These are phyloP conservation scores for Trichoderma brevicompactum DNA, from an alignment of 2,329 filamentous ascomycete genomes.

Conservation along the genomic window DNA sequence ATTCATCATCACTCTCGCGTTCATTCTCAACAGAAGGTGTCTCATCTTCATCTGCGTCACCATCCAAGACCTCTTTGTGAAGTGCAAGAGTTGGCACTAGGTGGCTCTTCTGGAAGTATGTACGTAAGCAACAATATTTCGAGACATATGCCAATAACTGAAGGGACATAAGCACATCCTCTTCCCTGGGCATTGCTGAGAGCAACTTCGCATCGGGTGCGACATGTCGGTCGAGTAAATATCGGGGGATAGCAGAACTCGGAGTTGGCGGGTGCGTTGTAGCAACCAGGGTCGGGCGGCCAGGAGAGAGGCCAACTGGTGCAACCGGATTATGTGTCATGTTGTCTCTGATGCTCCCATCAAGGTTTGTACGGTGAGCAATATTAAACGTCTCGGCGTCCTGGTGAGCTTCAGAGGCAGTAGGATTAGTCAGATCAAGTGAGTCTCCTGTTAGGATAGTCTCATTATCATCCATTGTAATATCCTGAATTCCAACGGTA, in stretches of 20 bases:
- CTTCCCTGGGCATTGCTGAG: slow-evolving; percentile 91
- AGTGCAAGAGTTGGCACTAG: slow-evolving; percentile 91
- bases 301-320: slow-evolving; percentile 73
- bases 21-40: slow-evolving; percentile 47
- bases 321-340: slow-evolving; percentile 68
- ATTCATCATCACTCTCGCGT: slow-evolving; percentile 78
- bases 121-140: slow-evolving; percentile 95
- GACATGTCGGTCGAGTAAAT: slow-evolving; percentile 74
- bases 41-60: slow-evolving; percentile 71
- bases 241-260: slow-evolving; percentile 74
- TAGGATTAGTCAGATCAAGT: slow-evolving; percentile 75
- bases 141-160: slow-evolving; percentile 97
- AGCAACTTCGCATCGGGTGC: slow-evolving; percentile 74
- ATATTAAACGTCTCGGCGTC: slow-evolving; percentile 93
- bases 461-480: slow-evolving; percentile 77
- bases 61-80: slow-evolving; percentile 76
- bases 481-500: slow-evolving; percentile 83
- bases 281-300: slow-evolving; percentile 70
- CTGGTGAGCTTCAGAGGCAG: slow-evolving; percentile 77
- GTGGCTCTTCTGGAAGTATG: slow-evolving; percentile 95
- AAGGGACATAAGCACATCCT: slow-evolving; percentile 97
- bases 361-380: slow-evolving; percentile 80
- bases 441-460: slow-evolving; percentile 76
- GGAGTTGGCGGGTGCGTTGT: slow-evolving; percentile 76
- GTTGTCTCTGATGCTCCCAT: slow-evolving; percentile 81